phyloP scores from a whole-genome alignment of 2,329 filamentous ascomycete genomes.

The Emergomyces orientalis region DNA sequence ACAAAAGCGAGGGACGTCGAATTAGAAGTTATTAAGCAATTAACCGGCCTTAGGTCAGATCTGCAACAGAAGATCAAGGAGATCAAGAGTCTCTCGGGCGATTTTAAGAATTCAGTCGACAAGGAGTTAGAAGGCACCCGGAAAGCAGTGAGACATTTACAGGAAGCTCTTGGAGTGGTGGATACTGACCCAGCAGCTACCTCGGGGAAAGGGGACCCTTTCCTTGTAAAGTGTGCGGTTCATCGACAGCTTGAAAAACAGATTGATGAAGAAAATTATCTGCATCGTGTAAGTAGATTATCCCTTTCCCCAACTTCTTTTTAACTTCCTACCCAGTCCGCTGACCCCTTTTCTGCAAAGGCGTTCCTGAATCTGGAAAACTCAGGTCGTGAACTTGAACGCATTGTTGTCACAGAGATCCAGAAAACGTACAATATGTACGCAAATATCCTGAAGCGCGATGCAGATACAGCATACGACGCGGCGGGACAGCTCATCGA shows the following conservation, averaged over 20 bases:
- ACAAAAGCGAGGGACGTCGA: conserved; percentile 88
- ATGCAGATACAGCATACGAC: conserved; percentile 71
- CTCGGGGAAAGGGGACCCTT: conserved; percentile 84
- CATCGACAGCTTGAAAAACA: conserved; percentile 87
- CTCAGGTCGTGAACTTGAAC: conserved; percentile 88
- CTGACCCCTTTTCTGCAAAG: conserved; percentile 36
- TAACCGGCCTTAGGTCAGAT: conserved; percentile 78
- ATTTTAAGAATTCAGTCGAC: conserved; percentile 95
- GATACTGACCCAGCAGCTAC: conserved; percentile 67
- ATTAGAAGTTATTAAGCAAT: conserved; percentile 76
- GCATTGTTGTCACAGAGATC: conserved; percentile 93
- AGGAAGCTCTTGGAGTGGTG: conserved; percentile 68
- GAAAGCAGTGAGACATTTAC: conserved; percentile 67
- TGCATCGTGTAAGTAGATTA: conserved; percentile 65
- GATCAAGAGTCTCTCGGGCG: conserved; percentile 84
- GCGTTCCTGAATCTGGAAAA: conserved; percentile 91
- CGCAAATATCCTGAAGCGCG: conserved; percentile 80
- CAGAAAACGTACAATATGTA: conserved; percentile 97
- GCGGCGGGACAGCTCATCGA: conserved; percentile 71
- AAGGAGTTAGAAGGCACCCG: conserved; percentile 85
- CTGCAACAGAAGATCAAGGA: conserved; percentile 96
- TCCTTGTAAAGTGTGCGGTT: conserved; percentile 72
- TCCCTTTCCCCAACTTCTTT: too few species aligned
- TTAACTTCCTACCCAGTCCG: neutral
- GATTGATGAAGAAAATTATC: conserved; percentile 92